These are phyloP conservation scores for Amanita phalloides DNA, from an alignment of 768 basidiomycete genomes.

Conservation along the genomic window DNA sequence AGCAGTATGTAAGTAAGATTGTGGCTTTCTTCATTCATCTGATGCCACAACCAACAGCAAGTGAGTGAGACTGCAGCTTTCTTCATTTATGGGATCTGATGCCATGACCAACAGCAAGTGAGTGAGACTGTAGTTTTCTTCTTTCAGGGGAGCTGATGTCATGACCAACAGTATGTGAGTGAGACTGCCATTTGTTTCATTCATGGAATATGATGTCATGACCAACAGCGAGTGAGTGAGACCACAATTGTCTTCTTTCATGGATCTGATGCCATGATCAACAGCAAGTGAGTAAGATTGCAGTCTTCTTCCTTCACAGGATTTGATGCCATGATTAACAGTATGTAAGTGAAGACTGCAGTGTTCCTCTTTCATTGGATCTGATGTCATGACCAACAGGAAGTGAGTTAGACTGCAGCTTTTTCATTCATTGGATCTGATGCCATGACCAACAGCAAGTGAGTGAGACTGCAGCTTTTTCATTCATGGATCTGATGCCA, in stretches of 20 bases:
- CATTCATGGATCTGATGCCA: not conserved
- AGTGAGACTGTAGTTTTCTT: too few relatives aligned
- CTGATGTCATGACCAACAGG: not conserved
- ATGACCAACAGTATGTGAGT: not conserved
- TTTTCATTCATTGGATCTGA: not conserved
- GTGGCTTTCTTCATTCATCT: not conserved
- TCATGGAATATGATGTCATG: not conserved
- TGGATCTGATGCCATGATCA: not conserved
- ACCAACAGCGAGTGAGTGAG: not conserved
- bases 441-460: not conserved
- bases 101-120: not conserved
- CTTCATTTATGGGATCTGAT: not conserved
- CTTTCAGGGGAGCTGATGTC: not conserved
- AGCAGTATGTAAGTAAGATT: not conserved
- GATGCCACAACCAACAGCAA: not conserved
- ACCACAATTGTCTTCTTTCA: not conserved
- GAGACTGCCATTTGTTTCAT: not conserved
- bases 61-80: not conserved
- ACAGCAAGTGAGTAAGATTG: not conserved
- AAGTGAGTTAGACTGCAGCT: not conserved
- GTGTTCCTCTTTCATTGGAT: not conserved
- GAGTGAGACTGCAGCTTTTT: not conserved
- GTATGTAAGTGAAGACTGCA: not conserved
- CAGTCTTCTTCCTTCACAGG: not conserved
- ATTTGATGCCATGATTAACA: not conserved